Evolutionary conservation across 139 green algal species (phyloP), one percentile per base, ranked within the genome.

Genomic region (Closterium sp.): DNA sequence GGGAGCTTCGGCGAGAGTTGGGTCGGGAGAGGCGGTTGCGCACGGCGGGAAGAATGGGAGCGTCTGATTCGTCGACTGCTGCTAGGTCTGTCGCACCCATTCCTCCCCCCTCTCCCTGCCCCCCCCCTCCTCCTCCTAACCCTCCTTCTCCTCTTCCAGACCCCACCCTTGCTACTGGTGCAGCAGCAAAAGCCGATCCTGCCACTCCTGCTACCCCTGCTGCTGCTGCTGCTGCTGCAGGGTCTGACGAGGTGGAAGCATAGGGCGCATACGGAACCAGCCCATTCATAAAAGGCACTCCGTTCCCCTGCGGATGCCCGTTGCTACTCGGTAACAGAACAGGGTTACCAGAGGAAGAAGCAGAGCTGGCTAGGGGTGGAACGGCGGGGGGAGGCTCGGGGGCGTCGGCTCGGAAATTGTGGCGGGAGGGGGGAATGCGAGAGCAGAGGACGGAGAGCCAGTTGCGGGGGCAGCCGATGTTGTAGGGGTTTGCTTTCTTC

Each of bases 401-500:
- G 16, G 55, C 55, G 55, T 93, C 88, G 64, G 91, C 91, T 23
- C 91, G 87, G 88, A 93, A 93, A n/a, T 93, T 93, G 91, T 93
- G 93, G 23, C 90, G 34, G 69, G 81, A 91, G 33, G 90, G 90
- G 8, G 81, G 84, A 7, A 92, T 83, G 19, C 34, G 87, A 1
- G 91, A 35, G 83, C 87, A 96, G 6, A 91, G 93, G 34, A 90
- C 95, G 89, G 96, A 95, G 23, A 90, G 89, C 84, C 95, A 97
- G 92, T 98, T 98, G 36, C 86, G 32, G 4, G 95, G 34, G 10
- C 95, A 66, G 1, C 96, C 96, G 1, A 69, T 76, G 86, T 95
- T 93, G 91, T 97, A 97, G 0, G 96, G 96, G 89, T 98, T 97
- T 32, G 92, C 88, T 31, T 93, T 86, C 55, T 91, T 90, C 88